Base-by-base conservation (phyloP, 345 rosid genomes). In the Carallia pectinifolia region DNA sequence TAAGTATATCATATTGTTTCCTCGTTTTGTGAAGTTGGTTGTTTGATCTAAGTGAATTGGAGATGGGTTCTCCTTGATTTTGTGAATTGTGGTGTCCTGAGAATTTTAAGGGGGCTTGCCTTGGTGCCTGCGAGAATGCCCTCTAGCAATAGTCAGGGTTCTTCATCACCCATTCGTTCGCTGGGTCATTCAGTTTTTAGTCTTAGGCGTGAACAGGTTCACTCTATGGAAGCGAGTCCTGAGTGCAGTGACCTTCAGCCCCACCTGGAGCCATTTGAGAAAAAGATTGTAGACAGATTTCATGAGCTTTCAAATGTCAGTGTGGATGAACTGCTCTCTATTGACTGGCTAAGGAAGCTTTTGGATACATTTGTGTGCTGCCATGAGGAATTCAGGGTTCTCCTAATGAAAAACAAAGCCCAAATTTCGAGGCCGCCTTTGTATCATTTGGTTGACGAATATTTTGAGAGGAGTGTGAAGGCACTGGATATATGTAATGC, bases 401-500 rank as follows among this genome's bases (percentile, higher is more conserved):
- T 83, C 31, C 48, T 85, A 13, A 33, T 34, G 31, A 74, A 74
- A 10, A 66, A 76, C 72, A 65, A 55, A 61, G 56, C 79, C n/a
- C 37, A 40, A 31, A 34, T 81, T 29, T 61, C 52, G 44, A 73
- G 52, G 65, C 69, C 82, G 9, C 82, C 88, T 7, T 67, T 73
- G 76, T 87, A 90, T 68, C 83, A 87, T 23, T 17, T 87, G 61
- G 58, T 92, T 27, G 70, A 83, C 0, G 96, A 90, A 23, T 88
- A 75, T 67, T 85, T 78, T 62, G 94, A 90, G n/a, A 78, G 96
- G 50, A 85, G 82, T 74, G 82, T 90, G 53, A 92, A 92, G 85
- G 93, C 97, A 36, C 89, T 90, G 4, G 96, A 92, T 19, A 90
- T 92, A 29, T 90, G 96, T 65, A 92, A 90, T 82, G 97, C 96